Percentiles rank a stretch among this genome's conserved stretches.
Conservation (phyloP, 352 stramenopile genomes). For the Phytophthora palmivora region DNA sequence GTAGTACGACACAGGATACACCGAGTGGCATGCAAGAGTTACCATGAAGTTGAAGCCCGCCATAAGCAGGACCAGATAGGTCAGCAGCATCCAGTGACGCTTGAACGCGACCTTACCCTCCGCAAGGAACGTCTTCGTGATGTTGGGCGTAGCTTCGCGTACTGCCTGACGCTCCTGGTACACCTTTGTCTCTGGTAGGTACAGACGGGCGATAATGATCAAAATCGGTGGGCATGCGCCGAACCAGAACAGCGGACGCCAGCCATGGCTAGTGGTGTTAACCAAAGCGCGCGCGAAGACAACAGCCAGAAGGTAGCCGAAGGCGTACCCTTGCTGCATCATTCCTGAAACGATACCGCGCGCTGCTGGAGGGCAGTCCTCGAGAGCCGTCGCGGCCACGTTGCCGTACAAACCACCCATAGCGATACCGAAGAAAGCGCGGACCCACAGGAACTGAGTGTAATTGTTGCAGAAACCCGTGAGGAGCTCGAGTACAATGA, state of each 20-base stretch:
- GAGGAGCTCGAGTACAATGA: slow-evolving; percentile 47
- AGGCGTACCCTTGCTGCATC: slow-evolving; percentile 56
- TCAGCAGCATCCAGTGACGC: slow-evolving; percentile 52
- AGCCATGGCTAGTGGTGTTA: slow-evolving; percentile 49
- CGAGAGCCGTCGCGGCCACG: slow-evolving; percentile 44
- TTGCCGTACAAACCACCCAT: slow-evolving; percentile 60
- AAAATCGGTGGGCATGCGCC: slow-evolving; percentile 47
- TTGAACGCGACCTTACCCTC: slow-evolving; percentile 53
- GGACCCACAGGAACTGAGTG: slow-evolving; percentile 44
- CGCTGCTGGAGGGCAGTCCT: slow-evolving; percentile 41
- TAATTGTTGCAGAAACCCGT: slow-evolving; percentile 50
- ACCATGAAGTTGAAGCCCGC: slow-evolving; percentile 59
- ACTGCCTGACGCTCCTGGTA: slow-evolving; percentile 39
- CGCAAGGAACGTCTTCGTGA: slow-evolving; percentile 39
- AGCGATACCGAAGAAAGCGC: slow-evolving; percentile 46
- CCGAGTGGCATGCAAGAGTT: neutral
- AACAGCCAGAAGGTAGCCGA: slow-evolving; percentile 48
- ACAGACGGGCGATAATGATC: slow-evolving; percentile 53
- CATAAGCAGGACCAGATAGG: slow-evolving; percentile 54
- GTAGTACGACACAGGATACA: neutral
- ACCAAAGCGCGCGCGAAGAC: slow-evolving; percentile 44
- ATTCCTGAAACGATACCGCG: slow-evolving; percentile 57
- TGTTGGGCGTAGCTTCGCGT: slow-evolving; percentile 31
- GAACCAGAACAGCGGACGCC: slow-evolving; percentile 57
- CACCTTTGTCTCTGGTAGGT: slow-evolving; percentile 45